Evolutionary conservation across 2,329 filamentous ascomycete genomes (phyloP).

Genomic region (Sclerotinia sclerotiorum): DNA sequence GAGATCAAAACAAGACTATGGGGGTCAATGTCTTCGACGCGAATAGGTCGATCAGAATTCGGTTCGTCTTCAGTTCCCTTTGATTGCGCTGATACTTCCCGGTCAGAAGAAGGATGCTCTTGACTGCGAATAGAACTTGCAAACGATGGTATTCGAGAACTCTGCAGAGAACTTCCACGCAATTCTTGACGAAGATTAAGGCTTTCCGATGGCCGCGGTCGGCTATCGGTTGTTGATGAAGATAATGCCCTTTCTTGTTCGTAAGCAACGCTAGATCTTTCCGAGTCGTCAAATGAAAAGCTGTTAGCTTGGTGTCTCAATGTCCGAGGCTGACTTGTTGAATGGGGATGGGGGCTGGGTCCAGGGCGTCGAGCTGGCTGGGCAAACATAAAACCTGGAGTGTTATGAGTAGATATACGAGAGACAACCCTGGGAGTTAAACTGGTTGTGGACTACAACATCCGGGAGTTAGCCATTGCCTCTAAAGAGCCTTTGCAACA

Average conservation of each 20-base stretch:
- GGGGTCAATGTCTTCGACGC: neutral
- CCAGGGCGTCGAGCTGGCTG: constrained; percentile 37
- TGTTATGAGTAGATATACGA: constrained; percentile 33
- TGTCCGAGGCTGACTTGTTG: constrained; percentile 26
- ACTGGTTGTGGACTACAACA: constrained; percentile 25
- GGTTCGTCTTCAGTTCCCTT: neutral
- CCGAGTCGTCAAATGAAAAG: constrained; percentile 41
- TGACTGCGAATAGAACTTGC: constrained; percentile 9
- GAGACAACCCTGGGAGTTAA: constrained; percentile 35
- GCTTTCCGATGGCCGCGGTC: constrained; percentile 25
- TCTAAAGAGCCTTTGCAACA: neutral
- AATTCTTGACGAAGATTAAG: constrained; percentile 36
- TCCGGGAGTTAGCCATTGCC: neutral
- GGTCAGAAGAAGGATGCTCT: neutral
- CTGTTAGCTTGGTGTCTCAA: constrained; percentile 42
- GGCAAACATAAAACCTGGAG: constrained; percentile 38
- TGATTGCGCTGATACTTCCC: neutral
- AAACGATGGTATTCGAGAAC: constrained; percentile 28
- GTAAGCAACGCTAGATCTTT: constrained; percentile 38
- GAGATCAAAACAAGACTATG: neutral
- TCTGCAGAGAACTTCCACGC: constrained; percentile 34
- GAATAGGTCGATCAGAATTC: neutral
- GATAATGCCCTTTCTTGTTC: constrained; percentile 36
- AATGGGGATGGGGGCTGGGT: constrained; percentile 26
- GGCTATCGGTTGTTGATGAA: constrained; percentile 29